A percentile compares a stretch with the other conserved stretches of the same genome.
Evolutionary conservation across 495 filamentous ascomycete species (phyloP).

Genomic region (Cercophora sp.): DNA sequence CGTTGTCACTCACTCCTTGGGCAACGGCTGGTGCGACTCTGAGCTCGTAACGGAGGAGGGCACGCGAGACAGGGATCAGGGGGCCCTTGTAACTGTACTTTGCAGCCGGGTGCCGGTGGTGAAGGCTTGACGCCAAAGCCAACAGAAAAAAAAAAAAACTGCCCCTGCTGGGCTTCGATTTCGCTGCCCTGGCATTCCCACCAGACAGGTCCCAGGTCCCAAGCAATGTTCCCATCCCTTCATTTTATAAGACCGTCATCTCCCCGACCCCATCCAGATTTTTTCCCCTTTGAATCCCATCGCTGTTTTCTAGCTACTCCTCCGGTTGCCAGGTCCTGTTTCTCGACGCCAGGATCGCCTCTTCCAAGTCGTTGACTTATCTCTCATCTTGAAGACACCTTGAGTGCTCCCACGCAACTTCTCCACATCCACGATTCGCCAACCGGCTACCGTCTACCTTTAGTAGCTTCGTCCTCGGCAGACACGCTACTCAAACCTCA

Average conservation of each 20-base stretch:
- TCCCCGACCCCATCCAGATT: constrained; percentile 24
- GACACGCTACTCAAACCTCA: too few species aligned
- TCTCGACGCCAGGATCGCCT: constrained; percentile 12
- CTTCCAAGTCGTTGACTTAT: constrained; percentile 10
- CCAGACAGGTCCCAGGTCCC: constrained; percentile 3
- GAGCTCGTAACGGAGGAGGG: constrained; percentile 23
- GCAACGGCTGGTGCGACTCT: constrained; percentile 16
- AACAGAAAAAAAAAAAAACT: constrained; percentile 24
- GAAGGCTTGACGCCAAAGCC: constrained; percentile 24
- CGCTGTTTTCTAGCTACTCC: constrained; percentile 19
- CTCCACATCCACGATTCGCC: too few species aligned
- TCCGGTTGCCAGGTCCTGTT: constrained; percentile 13
- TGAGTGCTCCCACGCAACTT: too few species aligned
- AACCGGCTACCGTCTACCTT: too few species aligned
- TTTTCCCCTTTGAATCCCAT: constrained; percentile 27
- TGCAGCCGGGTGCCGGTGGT: constrained; percentile 21
- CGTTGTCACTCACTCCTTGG: constrained; percentile 13
- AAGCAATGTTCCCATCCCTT: constrained; percentile 25
- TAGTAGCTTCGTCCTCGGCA: too few species aligned
- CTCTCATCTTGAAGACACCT: too few species aligned
- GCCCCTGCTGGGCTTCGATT: constrained; percentile 16
- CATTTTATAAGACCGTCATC: constrained; percentile 27
- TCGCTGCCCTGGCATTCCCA: constrained; percentile 26
- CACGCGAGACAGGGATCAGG: constrained; percentile 16
- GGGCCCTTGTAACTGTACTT: constrained; percentile 21